These are phyloP conservation scores for Metschnikowia colocasiae DNA, from an alignment of 805 yeast genomes.

Conservation along the genomic window DNA sequence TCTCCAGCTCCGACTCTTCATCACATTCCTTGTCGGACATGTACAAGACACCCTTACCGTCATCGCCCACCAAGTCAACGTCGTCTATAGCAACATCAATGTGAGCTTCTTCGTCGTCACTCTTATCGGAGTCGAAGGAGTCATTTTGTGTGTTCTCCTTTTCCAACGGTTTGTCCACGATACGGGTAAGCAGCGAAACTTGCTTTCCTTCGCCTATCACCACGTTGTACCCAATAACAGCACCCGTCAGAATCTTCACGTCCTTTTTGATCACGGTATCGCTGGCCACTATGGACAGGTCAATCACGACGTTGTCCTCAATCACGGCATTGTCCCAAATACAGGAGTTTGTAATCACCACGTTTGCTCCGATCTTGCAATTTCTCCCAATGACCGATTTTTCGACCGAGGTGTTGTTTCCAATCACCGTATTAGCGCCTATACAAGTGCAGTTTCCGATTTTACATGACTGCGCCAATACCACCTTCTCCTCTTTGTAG, in stretches of 20 bases:
- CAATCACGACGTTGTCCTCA: slow-evolving; percentile 58
- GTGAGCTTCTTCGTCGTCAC: slow-evolving; percentile 28
- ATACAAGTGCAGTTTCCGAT: slow-evolving; percentile 78
- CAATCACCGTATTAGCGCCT: slow-evolving; percentile 73
- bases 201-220: slow-evolving; percentile 51
- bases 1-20: slow-evolving; percentile 36
- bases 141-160: slow-evolving; percentile 27
- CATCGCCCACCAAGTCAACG: slow-evolving; percentile 41
- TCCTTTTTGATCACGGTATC: slow-evolving; percentile 52
- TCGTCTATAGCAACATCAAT: slow-evolving; percentile 16
- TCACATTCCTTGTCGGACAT: slow-evolving; percentile 42
- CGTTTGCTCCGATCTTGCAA: slow-evolving; percentile 80
- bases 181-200: slow-evolving; percentile 49
- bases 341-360: slow-evolving; percentile 66
- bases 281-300: slow-evolving; percentile 69
- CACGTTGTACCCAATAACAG: slow-evolving; percentile 76
- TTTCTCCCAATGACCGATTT: slow-evolving; percentile 82
- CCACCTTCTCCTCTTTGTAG: slow-evolving; percentile 85
- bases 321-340: slow-evolving; percentile 82
- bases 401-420: slow-evolving; percentile 63
- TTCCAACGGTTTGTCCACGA: slow-evolving; percentile 47
- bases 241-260: slow-evolving; percentile 59
- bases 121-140: slow-evolving; percentile 37
- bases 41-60: slow-evolving; percentile 50
- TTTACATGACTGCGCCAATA: slow-evolving; percentile 88